phyloP scores from a whole-genome alignment of 1,284 basidiomycete genomes.

The Somion occarium region DNA sequence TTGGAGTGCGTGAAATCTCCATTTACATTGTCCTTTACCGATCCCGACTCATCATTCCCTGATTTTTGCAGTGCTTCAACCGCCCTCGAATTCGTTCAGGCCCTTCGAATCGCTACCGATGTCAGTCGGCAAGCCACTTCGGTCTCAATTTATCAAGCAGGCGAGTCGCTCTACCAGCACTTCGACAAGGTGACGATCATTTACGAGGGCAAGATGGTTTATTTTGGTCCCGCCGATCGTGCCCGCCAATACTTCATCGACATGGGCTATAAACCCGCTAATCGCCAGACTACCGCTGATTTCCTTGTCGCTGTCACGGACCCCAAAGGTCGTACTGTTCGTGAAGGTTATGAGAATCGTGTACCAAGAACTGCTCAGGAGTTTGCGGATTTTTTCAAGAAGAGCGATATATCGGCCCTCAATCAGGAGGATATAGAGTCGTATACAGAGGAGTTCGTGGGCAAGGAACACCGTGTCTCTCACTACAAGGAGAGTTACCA shows the following conservation, averaged over 20 bases:
- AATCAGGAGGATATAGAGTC: constrained; percentile 43
- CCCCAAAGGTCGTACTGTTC: constrained; percentile 40
- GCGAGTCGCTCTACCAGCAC: constrained; percentile 39
- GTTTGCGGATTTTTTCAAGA: constrained; percentile 43
- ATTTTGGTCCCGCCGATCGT: constrained; percentile 48
- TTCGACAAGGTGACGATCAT: constrained; percentile 66
- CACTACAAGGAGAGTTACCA: constrained; percentile 46
- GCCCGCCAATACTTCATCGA: constrained; percentile 59
- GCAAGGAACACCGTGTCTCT: constrained; percentile 22
- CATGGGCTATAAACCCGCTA: constrained; percentile 54
- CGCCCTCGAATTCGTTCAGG: constrained; percentile 53
- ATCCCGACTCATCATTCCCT: constrained; percentile 4
- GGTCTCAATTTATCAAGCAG: constrained; percentile 61
- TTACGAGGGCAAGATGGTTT: constrained; percentile 60
- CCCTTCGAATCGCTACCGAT: constrained; percentile 53
- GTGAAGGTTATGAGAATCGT: constrained; percentile 36
- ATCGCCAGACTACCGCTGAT: constrained; percentile 56
- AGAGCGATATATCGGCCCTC: constrained; percentile 31
- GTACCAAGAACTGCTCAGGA: constrained; percentile 46
- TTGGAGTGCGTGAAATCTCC: constrained; percentile 21
- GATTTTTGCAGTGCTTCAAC: constrained; percentile 42
- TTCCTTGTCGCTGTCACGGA: constrained; percentile 55
- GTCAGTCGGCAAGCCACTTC: constrained; percentile 45
- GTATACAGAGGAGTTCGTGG: constrained; percentile 35
- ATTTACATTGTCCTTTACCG: not conserved